Conservation (phyloP, 2,329 filamentous ascomycete genomes). For the Hymenoscyphus occultus region DNA sequence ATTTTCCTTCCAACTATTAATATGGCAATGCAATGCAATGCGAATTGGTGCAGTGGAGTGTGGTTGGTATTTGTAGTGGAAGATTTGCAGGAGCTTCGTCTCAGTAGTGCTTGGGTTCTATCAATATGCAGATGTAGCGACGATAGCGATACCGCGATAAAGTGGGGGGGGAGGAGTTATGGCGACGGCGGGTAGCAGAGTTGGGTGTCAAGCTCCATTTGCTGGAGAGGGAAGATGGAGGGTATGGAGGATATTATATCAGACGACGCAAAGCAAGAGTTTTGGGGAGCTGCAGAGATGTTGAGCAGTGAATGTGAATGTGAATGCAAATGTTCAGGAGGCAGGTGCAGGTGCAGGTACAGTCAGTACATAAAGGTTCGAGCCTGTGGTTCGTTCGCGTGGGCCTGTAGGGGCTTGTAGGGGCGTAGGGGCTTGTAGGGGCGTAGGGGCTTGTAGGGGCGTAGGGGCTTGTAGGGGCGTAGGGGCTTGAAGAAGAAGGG, state of each 20-base stretch:
- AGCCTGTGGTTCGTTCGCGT: neutral
- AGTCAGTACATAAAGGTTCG: neutral
- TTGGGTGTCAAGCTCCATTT: conserved; percentile 20
- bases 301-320: neutral
- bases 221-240: conserved; percentile 11
- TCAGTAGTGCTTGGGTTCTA: neutral
- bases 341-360: neutral
- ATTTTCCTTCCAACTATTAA: neutral
- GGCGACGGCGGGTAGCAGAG: conserved; percentile 14
- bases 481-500: too few relatives aligned
- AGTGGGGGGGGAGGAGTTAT: conserved; percentile 13
- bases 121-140: conserved; percentile 22
- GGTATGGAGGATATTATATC: neutral
- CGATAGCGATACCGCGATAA: conserved; percentile 4
- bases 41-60: neutral
- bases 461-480: too few relatives aligned
- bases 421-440: too few relatives aligned
- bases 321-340: neutral
- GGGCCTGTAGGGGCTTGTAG: neutral
- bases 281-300: neutral
- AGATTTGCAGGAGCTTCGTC: neutral
- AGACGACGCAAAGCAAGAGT: neutral
- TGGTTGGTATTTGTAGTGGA: neutral
- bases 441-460: neutral
- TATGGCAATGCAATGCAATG: too few relatives aligned